These are phyloP conservation scores for Volvox africanus DNA, from an alignment of 139 green algal species.

Conservation along the genomic window DNA sequence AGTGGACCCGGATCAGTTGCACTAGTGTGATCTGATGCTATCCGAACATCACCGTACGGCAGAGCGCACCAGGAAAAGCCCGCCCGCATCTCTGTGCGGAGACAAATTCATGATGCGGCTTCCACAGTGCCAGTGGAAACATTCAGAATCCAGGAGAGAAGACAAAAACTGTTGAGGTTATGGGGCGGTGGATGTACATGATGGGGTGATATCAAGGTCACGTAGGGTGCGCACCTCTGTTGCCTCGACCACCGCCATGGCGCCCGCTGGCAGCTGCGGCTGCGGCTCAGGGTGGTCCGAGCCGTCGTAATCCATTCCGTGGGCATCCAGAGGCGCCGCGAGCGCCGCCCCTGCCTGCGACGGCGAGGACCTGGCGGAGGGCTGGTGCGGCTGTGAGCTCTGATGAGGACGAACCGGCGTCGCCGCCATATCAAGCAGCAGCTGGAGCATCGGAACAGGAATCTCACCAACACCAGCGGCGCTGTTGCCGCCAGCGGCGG, in stretches of 20 bases:
- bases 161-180: too few relatives aligned
- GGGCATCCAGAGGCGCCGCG: too few relatives aligned
- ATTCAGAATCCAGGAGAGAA: not conserved
- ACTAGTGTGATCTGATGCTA: not conserved
- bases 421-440: slow-evolving; percentile 5
- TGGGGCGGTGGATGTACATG: too few relatives aligned
- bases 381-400: not conserved
- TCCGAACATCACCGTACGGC: not conserved
- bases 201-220: not conserved
- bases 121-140: not conserved
- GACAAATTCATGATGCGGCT: not conserved
- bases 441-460: not conserved
- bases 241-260: slow-evolving; percentile 13
- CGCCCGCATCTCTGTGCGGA: too few relatives aligned
- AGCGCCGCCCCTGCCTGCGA: too few relatives aligned
- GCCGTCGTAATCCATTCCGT: not conserved
- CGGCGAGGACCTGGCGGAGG: too few relatives aligned
- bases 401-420: not conserved
- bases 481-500: not conserved
- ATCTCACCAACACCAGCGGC: not conserved
- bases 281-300: not conserved
- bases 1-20: not conserved
- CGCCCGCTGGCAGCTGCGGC: not conserved
- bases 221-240: not conserved
- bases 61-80: too few relatives aligned